phyloP scores from a whole-genome alignment of 495 filamentous ascomycete species.

The Pseudotulostoma volvatum region DNA sequence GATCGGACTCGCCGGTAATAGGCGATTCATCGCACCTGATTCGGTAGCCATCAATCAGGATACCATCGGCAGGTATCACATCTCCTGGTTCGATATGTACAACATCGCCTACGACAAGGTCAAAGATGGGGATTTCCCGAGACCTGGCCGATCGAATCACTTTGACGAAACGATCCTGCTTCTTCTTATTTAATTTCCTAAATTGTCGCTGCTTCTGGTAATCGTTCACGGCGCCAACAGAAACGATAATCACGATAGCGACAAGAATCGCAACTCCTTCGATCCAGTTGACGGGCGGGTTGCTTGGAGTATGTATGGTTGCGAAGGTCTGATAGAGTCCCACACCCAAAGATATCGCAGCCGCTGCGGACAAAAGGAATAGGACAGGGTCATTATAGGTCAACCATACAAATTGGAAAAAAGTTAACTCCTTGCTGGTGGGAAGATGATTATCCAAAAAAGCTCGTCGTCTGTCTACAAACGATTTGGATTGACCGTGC shows the following conservation, averaged over 20 bases:
- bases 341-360: constrained; percentile 53
- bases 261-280: constrained; percentile 53
- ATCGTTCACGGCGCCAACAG: constrained; percentile 47
- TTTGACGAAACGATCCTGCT: constrained; percentile 45
- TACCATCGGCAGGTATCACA: constrained; percentile 53
- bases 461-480: constrained; percentile 51
- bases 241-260: constrained; percentile 48
- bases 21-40: constrained; percentile 56
- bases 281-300: constrained; percentile 45
- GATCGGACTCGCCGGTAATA: constrained; percentile 59
- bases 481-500: constrained; percentile 9
- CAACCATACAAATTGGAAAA: constrained; percentile 41
- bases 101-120: constrained; percentile 62
- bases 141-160: constrained; percentile 52
- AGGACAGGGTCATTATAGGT: constrained; percentile 60
- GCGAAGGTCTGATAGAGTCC: constrained; percentile 42
- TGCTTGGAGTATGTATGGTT: constrained; percentile 7
- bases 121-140: constrained; percentile 50
- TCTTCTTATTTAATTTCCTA: constrained; percentile 40
- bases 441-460: constrained; percentile 62
- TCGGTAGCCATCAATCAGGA: constrained; percentile 47
- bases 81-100: constrained; percentile 62
- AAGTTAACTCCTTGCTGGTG: constrained; percentile 54
- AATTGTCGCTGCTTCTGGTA: constrained; percentile 51
- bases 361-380: constrained; percentile 51